These are phyloP conservation scores for Tubosaeta sp. DNA, from an alignment of 768 basidiomycete genomes.

Conservation along the genomic window DNA sequence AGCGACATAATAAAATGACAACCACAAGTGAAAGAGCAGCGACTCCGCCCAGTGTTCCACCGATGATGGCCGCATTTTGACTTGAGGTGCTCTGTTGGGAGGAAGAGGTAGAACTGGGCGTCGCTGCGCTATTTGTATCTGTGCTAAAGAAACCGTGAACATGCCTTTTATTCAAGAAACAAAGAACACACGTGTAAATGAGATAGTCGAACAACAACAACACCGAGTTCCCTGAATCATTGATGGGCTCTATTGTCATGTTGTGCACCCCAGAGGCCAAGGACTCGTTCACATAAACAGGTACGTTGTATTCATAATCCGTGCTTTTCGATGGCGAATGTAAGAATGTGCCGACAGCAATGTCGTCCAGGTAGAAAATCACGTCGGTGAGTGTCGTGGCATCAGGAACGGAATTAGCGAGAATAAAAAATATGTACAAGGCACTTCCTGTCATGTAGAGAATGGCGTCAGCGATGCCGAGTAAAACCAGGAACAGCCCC, in stretches of 20 bases:
- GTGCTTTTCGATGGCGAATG: not conserved
- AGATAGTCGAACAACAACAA: slow-evolving; percentile 18
- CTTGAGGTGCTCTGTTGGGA: not conserved
- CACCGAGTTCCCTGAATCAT: not conserved
- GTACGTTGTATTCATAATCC: slow-evolving; percentile 12
- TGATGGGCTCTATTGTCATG: slow-evolving; percentile 7
- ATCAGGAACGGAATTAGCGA: not conserved
- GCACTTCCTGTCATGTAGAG: slow-evolving; percentile 6
- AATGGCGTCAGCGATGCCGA: not conserved
- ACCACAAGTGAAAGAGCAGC: not conserved
- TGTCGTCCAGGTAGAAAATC: slow-evolving; percentile 8
- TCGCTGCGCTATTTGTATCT: not conserved
- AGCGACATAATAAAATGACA: slow-evolving; percentile 1
- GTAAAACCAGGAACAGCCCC: not conserved
- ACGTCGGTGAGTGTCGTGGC: not conserved
- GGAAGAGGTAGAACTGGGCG: not conserved
- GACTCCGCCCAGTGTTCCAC: slow-evolving; percentile 4
- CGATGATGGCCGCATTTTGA: slow-evolving; percentile 3
- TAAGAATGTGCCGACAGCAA: not conserved
- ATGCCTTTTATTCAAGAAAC: not conserved
- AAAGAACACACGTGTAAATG: slow-evolving; percentile 12
- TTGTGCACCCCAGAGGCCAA: slow-evolving; percentile 2
- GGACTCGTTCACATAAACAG: slow-evolving; percentile 10
- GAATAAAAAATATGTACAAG: slow-evolving; percentile 12
- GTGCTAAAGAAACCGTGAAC: not conserved